These are phyloP conservation scores for Rauvolfia tetraphylla DNA, from an alignment of 257 asterid species.

Conservation along the genomic window DNA sequence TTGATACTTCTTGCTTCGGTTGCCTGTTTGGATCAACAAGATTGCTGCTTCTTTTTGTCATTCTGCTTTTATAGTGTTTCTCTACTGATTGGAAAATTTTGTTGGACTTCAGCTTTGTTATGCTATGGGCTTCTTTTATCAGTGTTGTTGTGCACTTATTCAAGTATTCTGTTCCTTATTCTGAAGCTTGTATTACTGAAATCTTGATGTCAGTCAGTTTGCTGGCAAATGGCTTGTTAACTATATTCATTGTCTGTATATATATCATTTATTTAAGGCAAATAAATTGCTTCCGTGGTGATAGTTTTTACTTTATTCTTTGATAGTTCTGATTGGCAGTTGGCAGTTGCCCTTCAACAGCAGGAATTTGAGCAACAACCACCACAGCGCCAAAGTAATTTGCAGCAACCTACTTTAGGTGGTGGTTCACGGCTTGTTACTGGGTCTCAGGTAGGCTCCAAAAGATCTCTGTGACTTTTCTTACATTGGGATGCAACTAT, in stretches of 20 bases:
- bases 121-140: background rate
- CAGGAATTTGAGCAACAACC: constrained; percentile 85
- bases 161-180: background rate
- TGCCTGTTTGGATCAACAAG: background rate
- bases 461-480: background rate
- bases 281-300: background rate
- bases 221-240: background rate
- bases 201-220: constrained; percentile 3
- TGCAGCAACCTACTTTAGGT: constrained; percentile 42
- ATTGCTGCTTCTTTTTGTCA: background rate
- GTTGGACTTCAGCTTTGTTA: background rate
- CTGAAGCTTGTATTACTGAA: constrained; percentile 4
- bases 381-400: constrained; percentile 32
- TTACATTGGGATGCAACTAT: background rate
- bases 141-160: background rate
- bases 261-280: background rate
- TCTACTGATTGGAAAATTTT: background rate
- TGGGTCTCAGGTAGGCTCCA: constrained; percentile 67
- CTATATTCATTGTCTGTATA: background rate
- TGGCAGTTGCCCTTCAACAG: constrained; percentile 95
- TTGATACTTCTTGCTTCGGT: background rate
- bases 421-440: constrained; percentile 60
- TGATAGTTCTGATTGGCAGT: constrained; percentile 77
- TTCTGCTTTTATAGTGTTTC: background rate
- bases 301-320: background rate